Base-by-base conservation (phyloP, 2,329 filamentous ascomycete species). In the Talaromyces sp. region DNA sequence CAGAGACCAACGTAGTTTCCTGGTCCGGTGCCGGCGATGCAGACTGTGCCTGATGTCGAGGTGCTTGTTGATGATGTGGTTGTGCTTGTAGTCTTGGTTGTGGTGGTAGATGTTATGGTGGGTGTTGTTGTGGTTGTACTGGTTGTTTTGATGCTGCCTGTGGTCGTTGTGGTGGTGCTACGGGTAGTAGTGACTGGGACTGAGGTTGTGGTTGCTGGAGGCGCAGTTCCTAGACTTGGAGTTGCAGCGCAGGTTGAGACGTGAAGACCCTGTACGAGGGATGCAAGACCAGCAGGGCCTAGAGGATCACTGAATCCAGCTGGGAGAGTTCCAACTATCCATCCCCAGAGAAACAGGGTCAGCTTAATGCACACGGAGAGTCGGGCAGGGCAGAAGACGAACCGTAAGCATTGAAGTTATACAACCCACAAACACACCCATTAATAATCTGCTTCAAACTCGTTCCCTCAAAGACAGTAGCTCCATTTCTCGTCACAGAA, bases 371-470 rank as follows among this genome's bases (percentile, higher is more conserved):
- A 29, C 13, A 25, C 5, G 3, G 29, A 25, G 7, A 5, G 15
- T 5, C 15, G 6, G 13, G 11, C 3, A 53, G 34, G 15, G 22
- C 34, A 17, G 36, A 5, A 58, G 2, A 38, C 49, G 15, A 40
- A 65, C 64, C 74, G 68, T 84, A 86, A 25, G 75, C 74, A 27
- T 80, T 75, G 8, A 77, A 75, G 34, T 85, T 80, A 56, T 84
- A 49, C n/a, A 68, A 59, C 6, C 67, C 83, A 65, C 82, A 86
- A 19, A 80, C 73, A 69, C 85, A 87, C 17, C 74, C 74, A 49
- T 82, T 74, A 1, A 77, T 75, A 43, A 87, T 80, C 45, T 85
- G 78, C 73, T 82, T 83, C n/a, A 81, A 71, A 10, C 83, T 83
- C 0, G 79, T 82, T 6, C 78, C 83, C 13, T 77, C 77, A 4